These are phyloP conservation scores for Trichoderma citrinoviride DNA, from an alignment of 2,329 filamentous ascomycete species.

Conservation along the genomic window DNA sequence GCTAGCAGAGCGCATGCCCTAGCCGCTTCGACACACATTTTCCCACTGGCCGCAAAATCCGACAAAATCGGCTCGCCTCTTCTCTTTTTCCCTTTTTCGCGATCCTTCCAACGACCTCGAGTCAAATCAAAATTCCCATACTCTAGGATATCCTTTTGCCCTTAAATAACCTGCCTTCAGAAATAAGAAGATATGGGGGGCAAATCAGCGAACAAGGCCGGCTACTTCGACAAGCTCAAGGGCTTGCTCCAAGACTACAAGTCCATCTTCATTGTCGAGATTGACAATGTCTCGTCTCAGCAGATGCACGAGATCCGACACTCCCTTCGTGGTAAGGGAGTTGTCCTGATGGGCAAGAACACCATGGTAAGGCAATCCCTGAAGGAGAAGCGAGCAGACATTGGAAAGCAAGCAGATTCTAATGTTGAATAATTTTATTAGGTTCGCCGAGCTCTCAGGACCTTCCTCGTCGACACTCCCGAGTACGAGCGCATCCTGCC, in stretches of 20 bases:
- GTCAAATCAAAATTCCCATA: conserved; percentile 26
- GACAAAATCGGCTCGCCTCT: conserved; percentile 25
- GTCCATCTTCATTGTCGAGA: conserved; percentile 94
- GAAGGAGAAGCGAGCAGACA: too few relatives aligned
- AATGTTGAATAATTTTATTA: too few relatives aligned
- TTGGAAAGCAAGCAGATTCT: too few relatives aligned
- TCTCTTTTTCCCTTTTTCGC: conserved; percentile 20
- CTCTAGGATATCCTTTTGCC: conserved; percentile 50
- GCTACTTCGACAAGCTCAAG: conserved; percentile 99
- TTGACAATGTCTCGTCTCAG: conserved; percentile 99
- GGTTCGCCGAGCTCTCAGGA: conserved; percentile 96
- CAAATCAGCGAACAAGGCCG: conserved; percentile 91
- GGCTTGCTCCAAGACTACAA: conserved; percentile 91
- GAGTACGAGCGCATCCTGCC: conserved; percentile 98
- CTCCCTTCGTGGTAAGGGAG: conserved; percentile 83
- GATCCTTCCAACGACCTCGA: conserved; percentile 26
- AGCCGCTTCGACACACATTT: conserved; percentile 38
- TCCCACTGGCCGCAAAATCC: conserved; percentile 26
- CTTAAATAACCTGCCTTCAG: conserved; percentile 99
- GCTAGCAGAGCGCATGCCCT: conserved; percentile 39
- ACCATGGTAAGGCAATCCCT: conserved; percentile 72
- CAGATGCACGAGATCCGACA: conserved; percentile 99
- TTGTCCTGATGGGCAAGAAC: conserved; percentile 99
- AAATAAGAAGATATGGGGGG: conserved; percentile 97
- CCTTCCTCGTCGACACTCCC: conserved; percentile 83